These are phyloP conservation scores for Phaeosphaeria sp. DNA, from an alignment of 2,329 filamentous ascomycete species.

Conservation along the genomic window DNA sequence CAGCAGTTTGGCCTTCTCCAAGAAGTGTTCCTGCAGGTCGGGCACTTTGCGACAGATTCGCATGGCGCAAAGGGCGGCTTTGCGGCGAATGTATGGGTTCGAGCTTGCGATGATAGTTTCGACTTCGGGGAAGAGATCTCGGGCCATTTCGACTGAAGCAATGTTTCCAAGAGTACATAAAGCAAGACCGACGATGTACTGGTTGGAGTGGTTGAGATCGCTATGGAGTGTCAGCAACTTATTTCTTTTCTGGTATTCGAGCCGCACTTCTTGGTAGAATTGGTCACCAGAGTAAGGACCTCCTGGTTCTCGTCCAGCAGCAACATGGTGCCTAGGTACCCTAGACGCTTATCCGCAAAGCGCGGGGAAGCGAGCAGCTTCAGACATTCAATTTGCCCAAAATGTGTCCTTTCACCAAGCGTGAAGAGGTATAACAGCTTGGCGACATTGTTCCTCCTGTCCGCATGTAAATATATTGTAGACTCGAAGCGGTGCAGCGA, in stretches of 20 bases:
- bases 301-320: conserved; percentile 98
- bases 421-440: conserved; percentile 99
- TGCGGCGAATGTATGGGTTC: conserved; percentile 97
- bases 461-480: conserved; percentile 27
- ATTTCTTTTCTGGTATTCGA: no score
- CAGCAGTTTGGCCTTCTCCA: conserved; percentile 89
- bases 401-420: conserved; percentile 94
- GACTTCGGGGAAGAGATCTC: conserved; percentile 95
- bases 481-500: conserved; percentile 14
- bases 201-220: conserved; percentile 95
- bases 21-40: conserved; percentile 94
- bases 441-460: conserved; percentile 96
- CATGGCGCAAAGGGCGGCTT: conserved; percentile 99
- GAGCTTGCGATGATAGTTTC: conserved; percentile 89
- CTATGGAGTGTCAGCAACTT: conserved; percentile 57
- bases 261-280: conserved; percentile 92
- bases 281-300: conserved; percentile 94
- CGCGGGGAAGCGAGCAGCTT: conserved; percentile 96
- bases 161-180: conserved; percentile 98
- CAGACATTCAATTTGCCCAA: conserved; percentile 98
- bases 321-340: conserved; percentile 95
- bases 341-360: conserved; percentile 96
- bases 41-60: conserved; percentile 97
- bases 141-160: conserved; percentile 96
- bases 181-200: conserved; percentile 96